These are phyloP conservation scores for Thermomucor indicae-seudaticae DNA, from an alignment of 371 early-diverging fungal genomes.

Conservation along the genomic window DNA sequence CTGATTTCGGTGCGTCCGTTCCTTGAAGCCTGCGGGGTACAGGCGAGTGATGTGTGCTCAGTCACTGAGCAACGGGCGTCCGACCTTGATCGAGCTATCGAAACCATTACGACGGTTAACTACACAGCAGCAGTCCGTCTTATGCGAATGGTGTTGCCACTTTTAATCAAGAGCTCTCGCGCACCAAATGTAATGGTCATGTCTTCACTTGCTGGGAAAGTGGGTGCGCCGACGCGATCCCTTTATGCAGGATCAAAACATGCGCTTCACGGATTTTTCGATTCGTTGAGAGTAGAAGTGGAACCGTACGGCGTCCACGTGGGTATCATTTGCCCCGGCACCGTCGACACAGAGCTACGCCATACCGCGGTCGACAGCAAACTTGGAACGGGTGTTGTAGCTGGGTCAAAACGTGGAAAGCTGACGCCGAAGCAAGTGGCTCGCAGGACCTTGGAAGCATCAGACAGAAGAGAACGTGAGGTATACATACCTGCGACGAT, in stretches of 20 bases:
- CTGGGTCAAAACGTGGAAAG: conserved; percentile 61
- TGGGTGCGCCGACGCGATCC: conserved; percentile 80
- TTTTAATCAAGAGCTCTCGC: conserved; percentile 40
- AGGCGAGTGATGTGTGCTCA: too few species aligned
- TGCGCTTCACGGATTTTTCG: conserved; percentile 84
- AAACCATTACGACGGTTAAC: conserved; percentile 59
- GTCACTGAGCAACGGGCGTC: neutral
- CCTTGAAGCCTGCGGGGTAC: conserved; percentile 46
- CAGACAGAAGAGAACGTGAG: conserved; percentile 54
- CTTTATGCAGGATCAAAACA: conserved; percentile 82
- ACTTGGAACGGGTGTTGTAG: conserved; percentile 15
- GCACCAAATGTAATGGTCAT: conserved; percentile 69
- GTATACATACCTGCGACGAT: conserved; percentile 63
- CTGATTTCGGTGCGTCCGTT: conserved; percentile 60
- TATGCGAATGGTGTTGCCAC: conserved; percentile 57
- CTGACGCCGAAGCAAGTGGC: conserved; percentile 60
- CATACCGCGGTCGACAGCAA: conserved; percentile 62
- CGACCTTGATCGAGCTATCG: conserved; percentile 23
- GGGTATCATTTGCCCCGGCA: conserved; percentile 71
- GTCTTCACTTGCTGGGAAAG: conserved; percentile 76
- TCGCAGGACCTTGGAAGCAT: conserved; percentile 54
- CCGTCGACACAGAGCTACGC: conserved; percentile 73
- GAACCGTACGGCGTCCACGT: conserved; percentile 53
- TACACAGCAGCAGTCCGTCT: conserved; percentile 59
- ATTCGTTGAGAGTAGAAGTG: conserved; percentile 78